A percentile compares a stretch with the other conserved stretches of the same genome.
Conservation (phyloP, 768 basidiomycete genomes). For the Naganishia randhawae region DNA sequence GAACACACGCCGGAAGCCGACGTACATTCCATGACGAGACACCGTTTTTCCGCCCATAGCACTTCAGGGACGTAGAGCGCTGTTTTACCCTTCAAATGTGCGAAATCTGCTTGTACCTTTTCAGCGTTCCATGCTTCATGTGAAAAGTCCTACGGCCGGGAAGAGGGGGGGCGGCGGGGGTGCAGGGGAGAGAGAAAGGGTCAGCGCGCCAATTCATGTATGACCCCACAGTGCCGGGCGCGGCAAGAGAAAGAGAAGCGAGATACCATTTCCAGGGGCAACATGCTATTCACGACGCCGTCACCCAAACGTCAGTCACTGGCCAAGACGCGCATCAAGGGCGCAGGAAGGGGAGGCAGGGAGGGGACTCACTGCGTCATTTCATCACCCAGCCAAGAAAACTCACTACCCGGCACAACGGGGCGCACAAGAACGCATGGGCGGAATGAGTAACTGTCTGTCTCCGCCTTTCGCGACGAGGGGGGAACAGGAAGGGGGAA, state of each 20-base stretch:
- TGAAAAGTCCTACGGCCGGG: conserved; percentile 76
- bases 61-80: conserved; percentile 75
- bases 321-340: no score
- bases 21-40: conserved; percentile 85
- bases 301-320: neutral
- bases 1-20: neutral
- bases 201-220: no score
- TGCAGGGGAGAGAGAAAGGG: neutral
- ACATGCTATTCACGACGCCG: conserved; percentile 5
- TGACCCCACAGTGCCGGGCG: no score
- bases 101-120: conserved; percentile 68
- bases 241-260: neutral
- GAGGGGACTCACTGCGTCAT: conserved; percentile 60
- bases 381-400: conserved; percentile 87
- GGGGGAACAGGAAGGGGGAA: no score
- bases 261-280: conserved; percentile 29
- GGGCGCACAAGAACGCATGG: neutral
- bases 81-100: conserved; percentile 62
- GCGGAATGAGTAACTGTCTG: no score
- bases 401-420: conserved; percentile 56
- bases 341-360: no score
- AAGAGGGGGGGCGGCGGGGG: conserved; percentile 52
- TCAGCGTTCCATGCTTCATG: conserved; percentile 83
- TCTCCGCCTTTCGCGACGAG: no score
- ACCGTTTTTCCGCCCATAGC: conserved; percentile 72